Conservation (phyloP, 1,284 basidiomycete genomes). For the Mycosarcoma mackinlayi region DNA sequence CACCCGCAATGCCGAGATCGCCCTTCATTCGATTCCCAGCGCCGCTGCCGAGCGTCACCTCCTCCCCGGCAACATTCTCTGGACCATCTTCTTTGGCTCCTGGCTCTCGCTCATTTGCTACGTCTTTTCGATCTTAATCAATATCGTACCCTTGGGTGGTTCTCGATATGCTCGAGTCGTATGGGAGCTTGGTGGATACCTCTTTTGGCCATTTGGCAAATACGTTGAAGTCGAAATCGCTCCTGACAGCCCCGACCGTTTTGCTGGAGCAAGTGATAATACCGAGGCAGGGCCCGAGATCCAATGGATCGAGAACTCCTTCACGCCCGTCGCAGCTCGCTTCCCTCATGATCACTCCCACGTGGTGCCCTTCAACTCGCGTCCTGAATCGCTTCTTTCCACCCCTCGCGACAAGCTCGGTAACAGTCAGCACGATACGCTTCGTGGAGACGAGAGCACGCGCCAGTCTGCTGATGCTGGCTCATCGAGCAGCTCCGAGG, state of each 20-base stretch:
- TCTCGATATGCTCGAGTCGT: slow-evolving; percentile 85
- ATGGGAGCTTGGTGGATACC: slow-evolving; percentile 93
- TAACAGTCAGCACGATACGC: slow-evolving; percentile 33
- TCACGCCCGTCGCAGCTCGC: slow-evolving; percentile 58
- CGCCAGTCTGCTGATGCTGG: slow-evolving; percentile 28
- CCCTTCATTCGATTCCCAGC: slow-evolving; percentile 89
- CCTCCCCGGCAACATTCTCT: slow-evolving; percentile 90
- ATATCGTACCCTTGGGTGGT: slow-evolving; percentile 80
- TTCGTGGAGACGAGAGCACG: slow-evolving; percentile 15
- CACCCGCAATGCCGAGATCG: slow-evolving; percentile 93
- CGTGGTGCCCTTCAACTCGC: slow-evolving; percentile 53
- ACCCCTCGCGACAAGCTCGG: slow-evolving; percentile 26
- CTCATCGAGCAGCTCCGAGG: slow-evolving; percentile 38
- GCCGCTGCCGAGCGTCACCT: slow-evolving; percentile 90
- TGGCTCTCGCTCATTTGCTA: slow-evolving; percentile 85
- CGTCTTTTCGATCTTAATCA: slow-evolving; percentile 77
- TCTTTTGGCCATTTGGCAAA: slow-evolving; percentile 98
- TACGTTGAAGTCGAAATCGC: slow-evolving; percentile 85
- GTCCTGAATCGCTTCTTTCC: slow-evolving; percentile 26
- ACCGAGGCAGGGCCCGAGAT: slow-evolving; percentile 17
- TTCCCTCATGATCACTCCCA: slow-evolving; percentile 60
- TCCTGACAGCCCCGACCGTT: slow-evolving; percentile 55
- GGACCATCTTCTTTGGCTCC: slow-evolving; percentile 81
- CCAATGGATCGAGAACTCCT: slow-evolving; percentile 70
- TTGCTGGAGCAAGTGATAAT: slow-evolving; percentile 19